Conservation (phyloP, 169 alveolate species). For the Cryptosporidium parvum region DNA sequence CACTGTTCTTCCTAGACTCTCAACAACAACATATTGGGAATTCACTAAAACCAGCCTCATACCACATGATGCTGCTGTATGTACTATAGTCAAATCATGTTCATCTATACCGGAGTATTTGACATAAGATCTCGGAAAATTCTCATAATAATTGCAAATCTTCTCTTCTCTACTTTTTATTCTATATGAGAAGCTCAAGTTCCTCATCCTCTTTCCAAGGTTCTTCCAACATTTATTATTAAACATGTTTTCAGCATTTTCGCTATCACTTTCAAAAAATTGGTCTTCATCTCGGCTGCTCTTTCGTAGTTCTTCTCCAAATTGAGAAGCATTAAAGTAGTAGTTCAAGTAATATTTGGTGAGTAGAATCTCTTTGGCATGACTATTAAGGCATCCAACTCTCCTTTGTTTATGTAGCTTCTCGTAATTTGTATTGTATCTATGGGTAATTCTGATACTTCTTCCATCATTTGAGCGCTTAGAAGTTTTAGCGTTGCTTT, state of each 20-base stretch:
- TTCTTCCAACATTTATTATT: constrained; percentile 9
- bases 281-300: not conserved
- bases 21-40: constrained; percentile 62
- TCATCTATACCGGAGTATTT: constrained; percentile 71
- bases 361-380: constrained; percentile 34
- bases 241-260: not conserved
- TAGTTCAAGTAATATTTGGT: constrained; percentile 24
- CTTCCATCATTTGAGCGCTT: not conserved
- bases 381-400: not conserved
- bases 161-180: constrained; percentile 11
- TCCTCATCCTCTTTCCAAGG: not conserved
- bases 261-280: not conserved
- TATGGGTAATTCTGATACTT: not conserved
- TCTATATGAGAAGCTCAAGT: constrained; percentile 24
- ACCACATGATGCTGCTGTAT: constrained; percentile 72
- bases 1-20: constrained; percentile 59
- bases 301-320: not conserved
- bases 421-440: constrained; percentile 57
- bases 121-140: constrained; percentile 55
- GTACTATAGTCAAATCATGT: constrained; percentile 57
- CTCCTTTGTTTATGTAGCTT: constrained; percentile 64
- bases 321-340: not conserved
- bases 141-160: constrained; percentile 10
- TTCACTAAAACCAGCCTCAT: constrained; percentile 64
- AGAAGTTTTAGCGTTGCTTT: not conserved